phyloP scores from a whole-genome alignment of 768 basidiomycete genomes.

The Leccinum uliginosum region DNA sequence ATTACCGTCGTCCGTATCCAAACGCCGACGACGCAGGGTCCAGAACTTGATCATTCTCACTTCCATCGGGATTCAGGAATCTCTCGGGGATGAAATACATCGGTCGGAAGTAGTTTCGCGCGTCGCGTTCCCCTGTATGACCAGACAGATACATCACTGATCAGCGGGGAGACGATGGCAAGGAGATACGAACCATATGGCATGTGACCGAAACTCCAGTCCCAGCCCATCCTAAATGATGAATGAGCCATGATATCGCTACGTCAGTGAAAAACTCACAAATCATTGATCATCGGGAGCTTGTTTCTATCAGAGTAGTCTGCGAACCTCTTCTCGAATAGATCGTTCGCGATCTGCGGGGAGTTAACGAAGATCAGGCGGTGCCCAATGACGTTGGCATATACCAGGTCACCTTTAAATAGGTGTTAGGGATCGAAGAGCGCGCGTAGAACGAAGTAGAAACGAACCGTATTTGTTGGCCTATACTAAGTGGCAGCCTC shows the following conservation, averaged over 20 bases:
- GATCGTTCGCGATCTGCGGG: slow-evolving; percentile 42
- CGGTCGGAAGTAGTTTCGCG: slow-evolving; percentile 31
- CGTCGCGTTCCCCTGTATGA: slow-evolving; percentile 42
- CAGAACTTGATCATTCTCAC: slow-evolving; percentile 27
- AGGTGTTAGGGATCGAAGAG: background rate
- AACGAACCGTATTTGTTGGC: slow-evolving; percentile 34
- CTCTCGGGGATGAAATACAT: slow-evolving; percentile 36
- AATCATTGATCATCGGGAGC: slow-evolving; percentile 46
- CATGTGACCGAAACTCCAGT: slow-evolving; percentile 57
- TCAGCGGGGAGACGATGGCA: background rate
- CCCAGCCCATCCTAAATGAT: slow-evolving; percentile 38
- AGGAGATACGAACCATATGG: slow-evolving; percentile 35
- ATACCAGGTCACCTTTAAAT: slow-evolving; percentile 46
- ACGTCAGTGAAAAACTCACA: slow-evolving; percentile 37
- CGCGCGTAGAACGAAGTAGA: background rate
- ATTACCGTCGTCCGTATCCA: slow-evolving; percentile 35
- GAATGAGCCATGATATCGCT: too few relatives aligned
- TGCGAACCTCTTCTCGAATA: slow-evolving; percentile 52
- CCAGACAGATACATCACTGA: background rate
- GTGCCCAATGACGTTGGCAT: slow-evolving; percentile 47
- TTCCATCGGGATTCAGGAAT: slow-evolving; percentile 36
- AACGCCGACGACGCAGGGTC: slow-evolving; percentile 31
- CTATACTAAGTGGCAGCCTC: slow-evolving; percentile 43
- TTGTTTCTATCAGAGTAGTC: slow-evolving; percentile 53
- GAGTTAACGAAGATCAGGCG: slow-evolving; percentile 47